These are phyloP conservation scores for Balansia obtecta DNA, from an alignment of 2,329 filamentous ascomycete genomes.

Conservation along the genomic window DNA sequence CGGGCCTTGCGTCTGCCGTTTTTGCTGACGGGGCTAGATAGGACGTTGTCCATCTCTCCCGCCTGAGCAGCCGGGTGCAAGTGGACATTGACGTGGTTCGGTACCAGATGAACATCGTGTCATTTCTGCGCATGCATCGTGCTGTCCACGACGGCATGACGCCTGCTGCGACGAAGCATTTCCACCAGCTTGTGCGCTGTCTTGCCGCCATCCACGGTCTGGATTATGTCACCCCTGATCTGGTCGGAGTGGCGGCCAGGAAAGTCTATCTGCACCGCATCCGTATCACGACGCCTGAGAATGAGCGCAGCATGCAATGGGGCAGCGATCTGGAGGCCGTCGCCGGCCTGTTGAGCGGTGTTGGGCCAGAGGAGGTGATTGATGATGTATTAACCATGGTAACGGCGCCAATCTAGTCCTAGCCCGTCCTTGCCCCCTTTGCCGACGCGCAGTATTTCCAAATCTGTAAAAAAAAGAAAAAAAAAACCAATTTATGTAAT, in stretches of 20 bases:
- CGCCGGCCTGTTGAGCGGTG: conserved; percentile 47
- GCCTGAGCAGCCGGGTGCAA: conserved; percentile 44
- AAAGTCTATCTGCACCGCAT: conserved; percentile 88
- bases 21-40: conserved; percentile 12
- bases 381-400: conserved; percentile 51
- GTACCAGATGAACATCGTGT: conserved; percentile 78
- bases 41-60: conserved; percentile 47
- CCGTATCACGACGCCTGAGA: conserved; percentile 50
- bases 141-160: conserved; percentile 70
- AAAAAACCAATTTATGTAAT: no score
- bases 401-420: conserved; percentile 20
- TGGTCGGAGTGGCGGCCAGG: conserved; percentile 68
- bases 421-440: no score
- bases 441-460: neutral
- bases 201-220: conserved; percentile 74
- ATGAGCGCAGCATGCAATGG: conserved; percentile 86
- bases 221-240: conserved; percentile 69
- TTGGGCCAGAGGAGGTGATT: conserved; percentile 50
- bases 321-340: conserved; percentile 68
- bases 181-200: conserved; percentile 55
- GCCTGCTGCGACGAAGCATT: conserved; percentile 65
- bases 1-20: no score
- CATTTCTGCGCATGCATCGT: conserved; percentile 79
- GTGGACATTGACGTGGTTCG: conserved; percentile 66
- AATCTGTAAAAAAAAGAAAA: neutral